Base-by-base conservation (phyloP, 2,329 filamentous ascomycete species). In the Aureobasidium mangrovei region DNA sequence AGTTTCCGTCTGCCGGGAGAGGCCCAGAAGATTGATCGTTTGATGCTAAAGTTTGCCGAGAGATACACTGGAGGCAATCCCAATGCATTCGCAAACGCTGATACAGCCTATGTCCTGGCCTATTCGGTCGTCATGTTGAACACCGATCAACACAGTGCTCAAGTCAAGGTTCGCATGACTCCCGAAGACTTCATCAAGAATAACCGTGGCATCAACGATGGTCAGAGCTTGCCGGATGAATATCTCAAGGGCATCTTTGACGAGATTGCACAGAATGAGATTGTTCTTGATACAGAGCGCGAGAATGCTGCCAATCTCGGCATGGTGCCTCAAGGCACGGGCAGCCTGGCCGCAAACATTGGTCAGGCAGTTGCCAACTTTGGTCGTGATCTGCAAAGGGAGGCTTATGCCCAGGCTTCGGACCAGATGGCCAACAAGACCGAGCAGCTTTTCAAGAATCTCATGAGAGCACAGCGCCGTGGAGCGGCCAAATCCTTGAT, bases 101-200 rank as follows among this genome's bases (percentile, higher is more conserved):
- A 98, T 67, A 98, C 94, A 0, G 91, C 93, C 10, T 98, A 98
- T 62, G 89, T 98, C 7, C 76, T 98, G 36, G 85, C 90, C 0
- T 98, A 98, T 70, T 97, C 91, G 0, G 93, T 97, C 54, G 96
- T 98, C 63, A 77, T 98, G 80, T 75, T 98, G 49, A 98, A 98
- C 69, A 95, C 91, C 1, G 93, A 98, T 74, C 81, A 91, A 62
- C 93, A 98, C 72, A 97, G 91, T 69, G 78, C 75, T 60, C 95
- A 96, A 68, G 80, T 98, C 63, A 85, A 83, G 65, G 82, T 81
- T 61, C 84, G 90, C 52, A 98, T 98, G 93, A 94, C 85, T 28
- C 90, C 90, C 60, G 87, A 95, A 59, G 94, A 98, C 61, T 98
- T 98, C 66, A 95, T 98, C 75, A 96, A 95, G 75, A 98, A 98